Conservation (phyloP, 2,329 filamentous ascomycete genomes). For the Diaporthe eres region DNA sequence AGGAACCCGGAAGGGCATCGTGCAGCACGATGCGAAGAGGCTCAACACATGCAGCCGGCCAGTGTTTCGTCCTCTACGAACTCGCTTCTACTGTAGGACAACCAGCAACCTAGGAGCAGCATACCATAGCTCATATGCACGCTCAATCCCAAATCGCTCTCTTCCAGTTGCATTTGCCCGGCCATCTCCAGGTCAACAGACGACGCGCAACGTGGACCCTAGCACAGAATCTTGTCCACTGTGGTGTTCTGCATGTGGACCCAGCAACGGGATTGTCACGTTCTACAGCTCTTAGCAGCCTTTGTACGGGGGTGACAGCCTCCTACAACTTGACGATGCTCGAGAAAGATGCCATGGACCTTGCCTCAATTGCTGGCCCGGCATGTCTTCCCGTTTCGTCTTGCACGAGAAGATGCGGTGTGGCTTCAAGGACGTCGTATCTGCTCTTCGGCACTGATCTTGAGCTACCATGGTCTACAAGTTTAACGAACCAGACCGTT, state of each 20-base stretch:
- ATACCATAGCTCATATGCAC: not conserved
- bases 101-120: no score
- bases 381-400: not conserved
- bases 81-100: constrained; percentile 1
- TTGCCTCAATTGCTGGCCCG: not conserved
- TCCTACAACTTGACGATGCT: not conserved
- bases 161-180: not conserved
- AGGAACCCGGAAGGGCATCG: not conserved
- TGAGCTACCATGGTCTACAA: not conserved
- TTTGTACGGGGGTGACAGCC: not conserved
- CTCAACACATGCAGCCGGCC: not conserved
- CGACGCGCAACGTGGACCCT: not conserved
- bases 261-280: not conserved
- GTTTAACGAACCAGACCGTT: not conserved
- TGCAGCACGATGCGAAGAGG: not conserved
- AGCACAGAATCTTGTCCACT: not conserved
- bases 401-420: not conserved
- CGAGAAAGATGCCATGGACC: not conserved
- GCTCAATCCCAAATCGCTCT: not conserved
- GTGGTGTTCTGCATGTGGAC: not conserved
- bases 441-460: not conserved
- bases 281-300: not conserved
- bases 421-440: not conserved
- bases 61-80: not conserved
- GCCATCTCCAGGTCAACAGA: not conserved